Evolutionary conservation across 2,329 filamentous ascomycete genomes (phyloP).

Genomic region (Lecanoromycetidae sp.): DNA sequence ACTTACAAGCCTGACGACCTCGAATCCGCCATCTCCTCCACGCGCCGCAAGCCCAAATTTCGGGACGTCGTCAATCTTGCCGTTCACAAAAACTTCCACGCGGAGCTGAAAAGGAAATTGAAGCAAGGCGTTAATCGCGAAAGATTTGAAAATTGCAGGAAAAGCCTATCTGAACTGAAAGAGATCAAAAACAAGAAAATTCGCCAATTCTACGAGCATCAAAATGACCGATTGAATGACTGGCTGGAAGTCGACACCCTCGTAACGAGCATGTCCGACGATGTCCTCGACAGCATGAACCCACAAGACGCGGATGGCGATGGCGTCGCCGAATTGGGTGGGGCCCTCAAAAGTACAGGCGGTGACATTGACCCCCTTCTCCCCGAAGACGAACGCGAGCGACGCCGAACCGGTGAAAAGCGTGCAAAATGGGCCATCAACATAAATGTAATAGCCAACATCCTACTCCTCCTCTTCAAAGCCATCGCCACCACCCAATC

Average conservation of each 20-base stretch:
- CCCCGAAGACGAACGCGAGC: slow-evolving; percentile 42
- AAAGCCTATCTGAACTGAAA: slow-evolving; percentile 42
- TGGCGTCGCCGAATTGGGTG: slow-evolving; percentile 41
- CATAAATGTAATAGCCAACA: slow-evolving; percentile 48
- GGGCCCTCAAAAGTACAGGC: slow-evolving; percentile 36
- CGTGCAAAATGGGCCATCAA: slow-evolving; percentile 47
- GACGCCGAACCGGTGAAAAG: slow-evolving; percentile 34
- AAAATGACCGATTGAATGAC: slow-evolving; percentile 44
- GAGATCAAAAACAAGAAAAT: slow-evolving; percentile 32
- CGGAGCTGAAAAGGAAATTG: slow-evolving; percentile 39
- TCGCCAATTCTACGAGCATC: slow-evolving; percentile 21
- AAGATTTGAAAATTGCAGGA: slow-evolving; percentile 38
- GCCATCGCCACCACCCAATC: slow-evolving; percentile 43
- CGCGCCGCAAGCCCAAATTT: slow-evolving; percentile 26
- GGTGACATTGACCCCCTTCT: slow-evolving; percentile 44
- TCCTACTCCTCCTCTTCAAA: slow-evolving; percentile 45
- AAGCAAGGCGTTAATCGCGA: slow-evolving; percentile 36
- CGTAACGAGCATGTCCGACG: slow-evolving; percentile 44
- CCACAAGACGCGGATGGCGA: slow-evolving; percentile 44
- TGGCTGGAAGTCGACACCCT: slow-evolving; percentile 49
- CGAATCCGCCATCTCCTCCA: slow-evolving; percentile 18
- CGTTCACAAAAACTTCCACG: slow-evolving; percentile 33
- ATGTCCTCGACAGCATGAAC: slow-evolving; percentile 49
- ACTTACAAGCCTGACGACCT: slow-evolving; percentile 18
- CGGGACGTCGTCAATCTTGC: slow-evolving; percentile 37